Evolutionary conservation across 2,329 filamentous ascomycete species (phyloP).

Genomic region (Epichloe sibirici): DNA sequence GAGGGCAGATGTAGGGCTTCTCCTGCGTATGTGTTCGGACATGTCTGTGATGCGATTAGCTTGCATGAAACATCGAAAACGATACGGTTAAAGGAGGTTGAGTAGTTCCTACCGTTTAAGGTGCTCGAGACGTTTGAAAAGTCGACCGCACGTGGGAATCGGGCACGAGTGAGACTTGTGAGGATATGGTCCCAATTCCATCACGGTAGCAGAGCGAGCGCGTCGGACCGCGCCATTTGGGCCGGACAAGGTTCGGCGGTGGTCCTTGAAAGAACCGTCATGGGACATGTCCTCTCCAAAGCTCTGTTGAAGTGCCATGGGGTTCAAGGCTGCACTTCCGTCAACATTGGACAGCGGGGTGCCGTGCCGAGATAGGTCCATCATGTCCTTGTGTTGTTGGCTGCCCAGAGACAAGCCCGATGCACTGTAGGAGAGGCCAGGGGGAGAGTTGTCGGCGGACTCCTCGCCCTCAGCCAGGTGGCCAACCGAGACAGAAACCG

Average conservation of each 20-base stretch:
- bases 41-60: constrained; percentile 52
- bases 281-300: constrained; percentile 53
- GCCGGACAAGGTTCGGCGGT: constrained; percentile 58
- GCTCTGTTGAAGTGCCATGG: constrained; percentile 59
- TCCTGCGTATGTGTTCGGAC: constrained; percentile 99
- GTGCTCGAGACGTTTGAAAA: constrained; percentile 98
- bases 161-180: constrained; percentile 98
- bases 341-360: constrained; percentile 82
- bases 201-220: constrained; percentile 87
- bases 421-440: constrained; percentile 61
- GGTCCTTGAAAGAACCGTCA: constrained; percentile 31
- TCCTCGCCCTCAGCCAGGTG: constrained; percentile 73
- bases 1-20: constrained; percentile 91
- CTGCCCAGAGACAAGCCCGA: constrained; percentile 49
- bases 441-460: constrained; percentile 67
- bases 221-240: constrained; percentile 69
- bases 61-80: neutral
- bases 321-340: constrained; percentile 65
- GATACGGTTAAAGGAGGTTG: constrained; percentile 7
- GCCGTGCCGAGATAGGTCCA: constrained; percentile 77
- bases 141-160: constrained; percentile 92
- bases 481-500: constrained; percentile 76
- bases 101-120: constrained; percentile 79
- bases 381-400: constrained; percentile 65
- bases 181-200: constrained; percentile 92